Base-by-base conservation (phyloP, 495 filamentous ascomycete genomes). In the Astrocystis sublimbata region DNA sequence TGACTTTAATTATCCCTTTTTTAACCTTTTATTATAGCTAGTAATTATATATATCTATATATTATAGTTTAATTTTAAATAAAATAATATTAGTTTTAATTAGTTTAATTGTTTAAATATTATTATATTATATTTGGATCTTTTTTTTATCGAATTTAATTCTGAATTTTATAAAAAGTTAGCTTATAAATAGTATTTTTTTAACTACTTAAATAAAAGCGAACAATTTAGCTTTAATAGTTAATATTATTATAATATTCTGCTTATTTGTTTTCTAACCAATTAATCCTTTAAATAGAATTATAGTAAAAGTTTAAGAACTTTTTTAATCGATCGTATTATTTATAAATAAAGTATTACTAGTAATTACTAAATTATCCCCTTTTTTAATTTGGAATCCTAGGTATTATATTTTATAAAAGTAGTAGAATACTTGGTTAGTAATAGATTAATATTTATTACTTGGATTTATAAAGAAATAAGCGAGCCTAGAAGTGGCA, bases 241-340 rank as follows among this genome's bases (percentile, higher is more conserved):
- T 35, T 5, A 35, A 35, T 5, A 9, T 35, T 35, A 35, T 35
- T 35, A 9, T 9, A 5, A 35, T 35, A 35, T 35, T 35, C 9
- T 35, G 9, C 9, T 35, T 35, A 35, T 35, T 35, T 35, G 9
- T 5, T 35, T 35, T 4, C 9, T 35, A 35, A 5, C 9, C 9
- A 5, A 35, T 35, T 35, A 35, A 4, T 35, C 9, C 9, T 35
- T 35, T 35, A 35, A 35, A 35, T 35, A 35, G 9, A 5, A 5
- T 35, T 35, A 35, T 35, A 5, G 9, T 35, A 35, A 66, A 73
- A 1, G 53, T 66, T 40, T 67, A 53, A 8, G 49, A 52, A 12
- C 49, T 52, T 31, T 52, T 52, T 35, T n/a, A n/a, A 24, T 52
- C 49, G 30, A 35, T 3, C 1, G 49, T 31, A 12, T 52, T 52